Evolutionary conservation across 345 rosid species (phyloP).

Genomic region (Salix caprea): DNA sequence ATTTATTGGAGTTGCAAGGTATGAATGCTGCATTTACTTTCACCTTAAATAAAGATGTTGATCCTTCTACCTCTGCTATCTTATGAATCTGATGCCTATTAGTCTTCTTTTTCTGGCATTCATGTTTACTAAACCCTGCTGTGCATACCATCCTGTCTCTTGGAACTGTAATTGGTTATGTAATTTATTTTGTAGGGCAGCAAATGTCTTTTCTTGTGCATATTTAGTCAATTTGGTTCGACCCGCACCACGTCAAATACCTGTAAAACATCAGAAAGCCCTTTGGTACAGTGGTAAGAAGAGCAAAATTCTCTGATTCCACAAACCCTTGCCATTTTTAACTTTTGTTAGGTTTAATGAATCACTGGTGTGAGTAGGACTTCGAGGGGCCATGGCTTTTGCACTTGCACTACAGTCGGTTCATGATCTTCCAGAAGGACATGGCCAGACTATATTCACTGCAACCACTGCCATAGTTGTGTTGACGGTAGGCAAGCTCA

Average conservation of each 20-base stretch:
- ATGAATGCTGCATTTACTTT: constrained; percentile 17
- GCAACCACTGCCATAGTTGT: constrained; percentile 98
- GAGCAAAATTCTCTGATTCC: background rate
- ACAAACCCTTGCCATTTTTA: background rate
- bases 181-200: constrained; percentile 60
- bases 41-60: background rate
- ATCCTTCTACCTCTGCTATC: background rate
- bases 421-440: constrained; percentile 97
- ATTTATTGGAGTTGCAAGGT: constrained; percentile 89
- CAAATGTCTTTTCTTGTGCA: constrained; percentile 87
- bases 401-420: constrained; percentile 98
- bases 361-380: constrained; percentile 5
- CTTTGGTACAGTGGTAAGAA: constrained; percentile 98
- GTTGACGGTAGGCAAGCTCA: constrained; percentile 57
- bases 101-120: background rate
- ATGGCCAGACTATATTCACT: constrained; percentile 95
- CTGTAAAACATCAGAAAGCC: constrained; percentile 88
- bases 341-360: background rate
- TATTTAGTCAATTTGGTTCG: constrained; percentile 86
- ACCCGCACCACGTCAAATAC: constrained; percentile 73
- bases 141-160: background rate
- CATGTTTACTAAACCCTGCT: background rate
- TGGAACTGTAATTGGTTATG: constrained; percentile 24
- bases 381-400: constrained; percentile 89
- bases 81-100: background rate